Evolutionary conservation across 2,329 filamentous ascomycete species (phyloP).

Genomic region (Calycina herbarum): DNA sequence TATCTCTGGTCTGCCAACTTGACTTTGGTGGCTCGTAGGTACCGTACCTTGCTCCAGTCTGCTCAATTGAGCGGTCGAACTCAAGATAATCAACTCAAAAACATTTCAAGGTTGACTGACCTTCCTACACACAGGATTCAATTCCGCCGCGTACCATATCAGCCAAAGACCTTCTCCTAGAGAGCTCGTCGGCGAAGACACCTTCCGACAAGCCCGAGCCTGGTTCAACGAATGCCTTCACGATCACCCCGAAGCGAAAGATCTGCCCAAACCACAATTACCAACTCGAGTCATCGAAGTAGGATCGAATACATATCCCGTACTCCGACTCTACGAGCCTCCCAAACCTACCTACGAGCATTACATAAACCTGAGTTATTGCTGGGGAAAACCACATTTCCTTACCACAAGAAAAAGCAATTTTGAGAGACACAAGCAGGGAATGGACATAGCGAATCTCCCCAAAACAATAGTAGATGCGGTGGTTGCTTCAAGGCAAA

Average conservation of each 20-base stretch:
- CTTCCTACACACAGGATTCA: background rate
- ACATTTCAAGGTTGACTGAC: background rate
- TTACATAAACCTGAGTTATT: conserved; percentile 14
- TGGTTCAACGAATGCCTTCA: conserved; percentile 12
- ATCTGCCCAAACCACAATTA: background rate
- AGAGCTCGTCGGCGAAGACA: conserved; percentile 9
- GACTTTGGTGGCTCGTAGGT: background rate
- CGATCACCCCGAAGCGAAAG: conserved; percentile 5
- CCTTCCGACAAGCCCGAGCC: background rate
- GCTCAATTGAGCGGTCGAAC: background rate
- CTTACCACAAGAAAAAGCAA: conserved; percentile 9
- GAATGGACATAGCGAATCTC: conserved; percentile 11
- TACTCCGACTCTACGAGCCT: conserved; percentile 12
- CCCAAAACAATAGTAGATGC: conserved; percentile 22
- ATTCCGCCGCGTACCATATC: conserved; percentile 14
- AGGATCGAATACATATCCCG: background rate
- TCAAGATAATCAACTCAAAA: background rate
- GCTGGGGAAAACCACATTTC: conserved; percentile 10
- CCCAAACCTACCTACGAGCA: conserved; percentile 3
- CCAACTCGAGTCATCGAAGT: conserved; percentile 19
- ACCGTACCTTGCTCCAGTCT: background rate
- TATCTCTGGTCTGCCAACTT: background rate
- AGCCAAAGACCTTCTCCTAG: conserved; percentile 11
- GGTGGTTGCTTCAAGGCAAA: conserved; percentile 12
- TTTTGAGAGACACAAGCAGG: conserved; percentile 12